Evolutionary conservation across 805 yeast species (phyloP), one percentile per base, ranked within the genome.

Genomic region (Yarrowia sp.): DNA sequence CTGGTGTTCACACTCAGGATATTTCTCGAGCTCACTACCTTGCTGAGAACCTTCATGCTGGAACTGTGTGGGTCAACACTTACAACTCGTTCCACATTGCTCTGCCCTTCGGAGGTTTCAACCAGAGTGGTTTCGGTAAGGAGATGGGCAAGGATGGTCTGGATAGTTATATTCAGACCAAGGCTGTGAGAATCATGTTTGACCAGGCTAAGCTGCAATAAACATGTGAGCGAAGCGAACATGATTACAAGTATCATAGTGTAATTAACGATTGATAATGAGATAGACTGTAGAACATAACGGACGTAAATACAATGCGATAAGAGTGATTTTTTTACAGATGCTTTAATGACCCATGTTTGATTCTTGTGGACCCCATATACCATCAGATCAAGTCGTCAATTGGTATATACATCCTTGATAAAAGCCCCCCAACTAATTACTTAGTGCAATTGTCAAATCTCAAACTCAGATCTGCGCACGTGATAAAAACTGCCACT

Each of bases 101-200:
- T 68, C 84, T 88, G 61, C 93, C 93, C 14, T 89, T 89, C 74
- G 96, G 96, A 50, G 96, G 96, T 45, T 87, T 84, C 75, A 88
- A 88, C 76, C 78, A 83, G 79, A 84, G 89, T 69, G 96, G 96
- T 69, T 81, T 87, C 66, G 96, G 96, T 67, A 83, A 93, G 69
- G 96, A 89, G 77, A 78, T 89, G 68, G 93, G 95, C 51, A 86
- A 85, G 72, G 86, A 85, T 70, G 95, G 90, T 41, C 80, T 90
- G 62, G 78, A 82, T 66, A 80, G 82, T 73, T 89, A 89, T 77
- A 86, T 92, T 8, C 90, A 88, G 76, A 81, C 83, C 65, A 90
- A 89, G 80, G 86, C 93, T 58, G 83, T 90, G 65, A 90, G 87
- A 71, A 86, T 90, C 33, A 57, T 57, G 63, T 43, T 42, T 22